Conservation (phyloP, 345 rosid genomes). For the Citropsis articulata region DNA sequence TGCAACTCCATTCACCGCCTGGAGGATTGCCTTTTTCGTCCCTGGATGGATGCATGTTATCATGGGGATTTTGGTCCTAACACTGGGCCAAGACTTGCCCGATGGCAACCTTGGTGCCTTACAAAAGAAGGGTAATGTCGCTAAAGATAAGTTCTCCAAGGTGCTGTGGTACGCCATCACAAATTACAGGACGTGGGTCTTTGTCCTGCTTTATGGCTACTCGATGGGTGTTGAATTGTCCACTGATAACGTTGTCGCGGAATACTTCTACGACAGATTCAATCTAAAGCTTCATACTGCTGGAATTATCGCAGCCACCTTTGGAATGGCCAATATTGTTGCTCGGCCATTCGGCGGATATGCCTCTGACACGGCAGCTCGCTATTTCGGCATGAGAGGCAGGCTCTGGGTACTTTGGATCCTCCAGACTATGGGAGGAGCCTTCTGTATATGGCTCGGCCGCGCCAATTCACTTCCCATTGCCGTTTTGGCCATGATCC, state of each 20-base stretch:
- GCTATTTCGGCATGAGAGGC: conserved; percentile 76
- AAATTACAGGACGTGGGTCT: conserved; percentile 89
- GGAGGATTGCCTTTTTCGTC: conserved; percentile 87
- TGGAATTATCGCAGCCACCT: conserved; percentile 70
- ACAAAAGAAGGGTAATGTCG: conserved; percentile 69
- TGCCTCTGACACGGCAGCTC: conserved; percentile 57
- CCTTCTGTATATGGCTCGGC: conserved; percentile 78
- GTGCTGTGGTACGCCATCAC: conserved; percentile 79
- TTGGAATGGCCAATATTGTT: conserved; percentile 76
- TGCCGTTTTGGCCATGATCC: conserved; percentile 66
- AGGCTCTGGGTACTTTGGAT: conserved; percentile 73
- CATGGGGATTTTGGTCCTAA: conserved; percentile 70
- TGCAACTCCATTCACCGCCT: conserved; percentile 73
- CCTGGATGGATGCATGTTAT: conserved; percentile 72
- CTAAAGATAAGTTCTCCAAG: conserved; percentile 78
- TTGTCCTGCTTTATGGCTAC: conserved; percentile 78
- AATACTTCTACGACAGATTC: conserved; percentile 81
- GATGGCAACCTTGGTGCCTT: conserved; percentile 73
- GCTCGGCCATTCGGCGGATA: conserved; percentile 85
- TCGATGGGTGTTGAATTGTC: conserved; percentile 89
- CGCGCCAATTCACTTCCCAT: conserved; percentile 62
- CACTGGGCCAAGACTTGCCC: conserved; percentile 90
- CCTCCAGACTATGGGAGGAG: conserved; percentile 70
- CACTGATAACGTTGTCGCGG: conserved; percentile 76
- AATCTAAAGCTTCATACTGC: conserved; percentile 69